Percentiles rank a stretch among this genome's conserved stretches.
Evolutionary conservation across 1,139 yeast species (phyloP).

Genomic region (Sugiyamaella novakii): DNA sequence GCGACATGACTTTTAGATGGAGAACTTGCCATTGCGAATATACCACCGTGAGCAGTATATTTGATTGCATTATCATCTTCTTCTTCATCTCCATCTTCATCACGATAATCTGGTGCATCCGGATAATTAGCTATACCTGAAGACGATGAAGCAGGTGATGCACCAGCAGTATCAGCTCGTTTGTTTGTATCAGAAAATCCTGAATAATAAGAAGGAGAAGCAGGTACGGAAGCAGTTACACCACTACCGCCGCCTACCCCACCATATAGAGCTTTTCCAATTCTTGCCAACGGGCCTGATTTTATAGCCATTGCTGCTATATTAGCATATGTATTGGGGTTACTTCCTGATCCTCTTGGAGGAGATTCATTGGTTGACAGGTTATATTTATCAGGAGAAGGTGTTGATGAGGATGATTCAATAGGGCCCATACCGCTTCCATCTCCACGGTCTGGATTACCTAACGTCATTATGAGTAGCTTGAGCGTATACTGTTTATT

Average conservation of each 20-base stretch:
- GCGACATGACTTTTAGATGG: slow-evolving; percentile 38
- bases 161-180: slow-evolving; percentile 24
- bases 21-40: slow-evolving; percentile 38
- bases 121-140: slow-evolving; percentile 7
- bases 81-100: slow-evolving; percentile 7
- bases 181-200: slow-evolving; percentile 1
- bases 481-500: neutral
- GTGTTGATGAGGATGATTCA: slow-evolving; percentile 4
- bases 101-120: neutral
- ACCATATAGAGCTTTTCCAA: slow-evolving; percentile 39
- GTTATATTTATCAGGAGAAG: slow-evolving; percentile 10
- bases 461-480: neutral
- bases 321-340: slow-evolving; percentile 26
- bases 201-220: slow-evolving; percentile 13
- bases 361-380: slow-evolving; percentile 5
- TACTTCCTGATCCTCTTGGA: slow-evolving; percentile 1
- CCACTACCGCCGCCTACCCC: slow-evolving; percentile 12
- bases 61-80: slow-evolving; percentile 14
- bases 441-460: slow-evolving; percentile 1
- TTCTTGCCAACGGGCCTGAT: slow-evolving; percentile 37
- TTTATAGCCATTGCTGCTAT: slow-evolving; percentile 35
- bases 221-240: slow-evolving; percentile 20
- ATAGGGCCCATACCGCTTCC: too few species aligned
- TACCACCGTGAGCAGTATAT: slow-evolving; percentile 34
- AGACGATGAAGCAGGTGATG: slow-evolving; percentile 10